These are phyloP conservation scores for Boeremia lycopersici DNA, from an alignment of 2,329 filamentous ascomycete genomes.

Conservation along the genomic window DNA sequence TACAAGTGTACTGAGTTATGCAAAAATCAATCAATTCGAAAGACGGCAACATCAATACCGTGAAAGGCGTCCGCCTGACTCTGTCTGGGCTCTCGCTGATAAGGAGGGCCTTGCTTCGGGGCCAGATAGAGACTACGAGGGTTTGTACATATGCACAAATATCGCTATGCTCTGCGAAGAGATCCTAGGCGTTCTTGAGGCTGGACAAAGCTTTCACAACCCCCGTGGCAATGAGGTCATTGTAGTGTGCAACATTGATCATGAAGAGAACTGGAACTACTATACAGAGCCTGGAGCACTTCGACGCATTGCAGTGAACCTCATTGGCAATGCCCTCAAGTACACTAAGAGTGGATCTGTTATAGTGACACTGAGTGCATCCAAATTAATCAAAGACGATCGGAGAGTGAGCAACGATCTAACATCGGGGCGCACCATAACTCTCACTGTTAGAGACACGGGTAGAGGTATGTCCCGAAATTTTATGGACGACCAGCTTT, in stretches of 20 bases:
- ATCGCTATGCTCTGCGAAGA: slow-evolving; percentile 12
- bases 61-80: slow-evolving; percentile 9
- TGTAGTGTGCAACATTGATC: slow-evolving; percentile 2
- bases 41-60: slow-evolving; percentile 43
- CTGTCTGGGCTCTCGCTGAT: slow-evolving; percentile 13
- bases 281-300: slow-evolving; percentile 18
- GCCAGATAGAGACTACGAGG: slow-evolving; percentile 19
- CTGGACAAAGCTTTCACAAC: slow-evolving; percentile 1
- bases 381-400: not conserved
- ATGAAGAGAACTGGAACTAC: slow-evolving; percentile 12
- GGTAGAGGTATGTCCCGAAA: slow-evolving; percentile 28
- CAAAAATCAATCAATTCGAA: slow-evolving; percentile 35
- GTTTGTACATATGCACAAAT: slow-evolving; percentile 19
- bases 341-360: slow-evolving; percentile 22
- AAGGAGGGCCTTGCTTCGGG: slow-evolving; percentile 9
- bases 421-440: not conserved
- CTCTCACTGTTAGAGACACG: slow-evolving; percentile 36
- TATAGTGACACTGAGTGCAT: not conserved
- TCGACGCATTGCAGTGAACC: slow-evolving; percentile 26
- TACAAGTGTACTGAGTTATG: slow-evolving; percentile 27
- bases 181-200: slow-evolving; percentile 5
- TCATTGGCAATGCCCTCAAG: slow-evolving; percentile 31
- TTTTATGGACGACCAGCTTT: slow-evolving; percentile 24
- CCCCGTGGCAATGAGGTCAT: not conserved
- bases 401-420: slow-evolving; percentile 2